Conservation (phyloP, 352 stramenopile species). For the Phytophthora sp. region DNA sequence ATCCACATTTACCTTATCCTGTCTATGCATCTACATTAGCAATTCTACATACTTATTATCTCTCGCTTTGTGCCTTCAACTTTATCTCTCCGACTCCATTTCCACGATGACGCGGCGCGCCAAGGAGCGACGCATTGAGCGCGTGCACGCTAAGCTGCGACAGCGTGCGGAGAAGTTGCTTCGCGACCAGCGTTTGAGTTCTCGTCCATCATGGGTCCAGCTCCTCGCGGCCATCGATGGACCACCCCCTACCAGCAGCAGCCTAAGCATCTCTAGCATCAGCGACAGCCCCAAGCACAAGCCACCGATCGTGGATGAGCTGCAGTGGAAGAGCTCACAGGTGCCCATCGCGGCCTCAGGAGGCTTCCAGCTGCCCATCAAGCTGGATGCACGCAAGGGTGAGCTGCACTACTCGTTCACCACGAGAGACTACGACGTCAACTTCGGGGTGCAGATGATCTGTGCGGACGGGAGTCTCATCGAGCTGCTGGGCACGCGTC, state of each 20-base stretch:
- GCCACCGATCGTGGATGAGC: conserved; percentile 52
- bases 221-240: conserved; percentile 70
- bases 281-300: conserved; percentile 21
- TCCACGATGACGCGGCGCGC: conserved; percentile 73
- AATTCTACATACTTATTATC: conserved; percentile 20
- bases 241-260: conserved; percentile 13
- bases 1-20: neutral
- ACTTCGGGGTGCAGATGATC: conserved; percentile 78
- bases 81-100: conserved; percentile 22
- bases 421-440: conserved; percentile 76
- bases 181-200: conserved; percentile 50
- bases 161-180: conserved; percentile 43
- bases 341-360: conserved; percentile 70
- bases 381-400: conserved; percentile 65
- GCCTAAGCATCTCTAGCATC: conserved; percentile 20
- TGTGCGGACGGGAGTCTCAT: conserved; percentile 57
- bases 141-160: conserved; percentile 63
- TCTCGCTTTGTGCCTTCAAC: conserved; percentile 36
- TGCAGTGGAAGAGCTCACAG: conserved; percentile 82
- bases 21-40: neutral
- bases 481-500: conserved; percentile 56
- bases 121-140: conserved; percentile 74
- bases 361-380: conserved; percentile 76
- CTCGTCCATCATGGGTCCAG: conserved; percentile 58
- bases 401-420: conserved; percentile 70